Evolutionary conservation across 192 early-diverging fungal genomes (phyloP).

Genomic region (Kappamyces sp.): DNA sequence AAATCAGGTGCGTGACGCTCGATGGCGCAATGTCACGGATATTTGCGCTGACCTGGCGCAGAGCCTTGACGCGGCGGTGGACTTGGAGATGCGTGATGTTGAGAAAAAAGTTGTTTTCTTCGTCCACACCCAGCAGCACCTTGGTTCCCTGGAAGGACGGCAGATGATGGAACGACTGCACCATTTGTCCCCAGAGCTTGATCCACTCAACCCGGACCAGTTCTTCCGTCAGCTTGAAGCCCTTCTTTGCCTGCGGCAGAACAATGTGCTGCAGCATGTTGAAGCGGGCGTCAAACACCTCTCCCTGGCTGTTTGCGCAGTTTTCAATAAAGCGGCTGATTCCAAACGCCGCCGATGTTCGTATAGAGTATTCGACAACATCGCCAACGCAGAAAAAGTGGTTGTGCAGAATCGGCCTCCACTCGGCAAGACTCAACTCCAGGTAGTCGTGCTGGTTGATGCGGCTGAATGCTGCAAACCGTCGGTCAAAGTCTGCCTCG

Average conservation of each 20-base stretch:
- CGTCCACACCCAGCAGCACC: constrained; percentile 62
- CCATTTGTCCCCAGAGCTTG: constrained; percentile 52
- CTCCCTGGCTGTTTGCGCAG: constrained; percentile 25
- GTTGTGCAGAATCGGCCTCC: constrained; percentile 88
- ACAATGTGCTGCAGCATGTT: constrained; percentile 51
- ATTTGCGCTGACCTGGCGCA: constrained; percentile 42
- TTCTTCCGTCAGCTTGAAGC: constrained; percentile 43
- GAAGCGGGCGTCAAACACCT: constrained; percentile 13
- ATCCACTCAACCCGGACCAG: constrained; percentile 69
- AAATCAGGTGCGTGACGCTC: constrained; percentile 66
- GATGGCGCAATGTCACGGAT: constrained; percentile 38
- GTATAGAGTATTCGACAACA: constrained; percentile 77
- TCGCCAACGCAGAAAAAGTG: constrained; percentile 77
- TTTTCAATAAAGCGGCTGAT: constrained; percentile 65
- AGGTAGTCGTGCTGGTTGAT: constrained; percentile 67
- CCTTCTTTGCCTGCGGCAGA: constrained; percentile 67
- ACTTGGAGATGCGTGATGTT: constrained; percentile 94
- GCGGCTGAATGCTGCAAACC: constrained; percentile 64
- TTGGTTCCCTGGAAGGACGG: constrained; percentile 61
- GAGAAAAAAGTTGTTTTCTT: constrained; percentile 92
- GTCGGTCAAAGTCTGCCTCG: constrained; percentile 79
- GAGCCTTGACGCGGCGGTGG: constrained; percentile 82
- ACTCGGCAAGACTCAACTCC: constrained; percentile 61
- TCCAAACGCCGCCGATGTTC: constrained; percentile 71
- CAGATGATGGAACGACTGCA: constrained; percentile 53